Evolutionary conservation across 2,329 filamentous ascomycete genomes (phyloP), one percentile per base, ranked within the genome.

Genomic region (Monilinia polystroma): DNA sequence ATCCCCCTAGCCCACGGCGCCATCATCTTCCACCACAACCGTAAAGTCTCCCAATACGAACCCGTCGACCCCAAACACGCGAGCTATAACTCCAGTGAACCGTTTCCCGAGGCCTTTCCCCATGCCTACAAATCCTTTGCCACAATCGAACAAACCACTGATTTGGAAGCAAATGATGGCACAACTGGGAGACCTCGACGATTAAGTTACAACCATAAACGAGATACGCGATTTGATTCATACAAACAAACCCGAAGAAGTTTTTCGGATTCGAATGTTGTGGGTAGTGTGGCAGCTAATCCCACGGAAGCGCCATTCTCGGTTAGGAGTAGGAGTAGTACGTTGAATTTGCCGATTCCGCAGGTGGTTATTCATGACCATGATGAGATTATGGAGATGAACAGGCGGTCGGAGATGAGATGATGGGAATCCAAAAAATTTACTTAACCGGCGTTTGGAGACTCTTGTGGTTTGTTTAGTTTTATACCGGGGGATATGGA

Each of bases 1-100:
- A 63, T 74, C 20, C 73, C 73, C 10, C 67, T 75, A 10, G 68
- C 75, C 55, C 74, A 75, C 65, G 72, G 71, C 45, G 67, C 68
- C 2, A 49, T 71, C 2, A 70, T 75, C 55, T 72, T 67, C 57
- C 69, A 69, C 55, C 70, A 68, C 8, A 41, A 52, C 29, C 70
- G 68, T 26, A 67, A 59, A 29, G 57, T 45, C 14, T 32, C 51
- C 1, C 7, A 20, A 29, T 66, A 66, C 52, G 51, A 54, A 10
- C 58, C 43, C 18, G 59, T 66, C 38, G 20, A 64, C 14, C n/a
- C 32, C 12, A 66, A 66, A 41, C 41, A 53, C 7, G 26, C 11
- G 45, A 51, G 45, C 51, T 64, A 35, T 23, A 32, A 41, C 23
- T 45, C 41, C 6, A n/a, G 26, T 11, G 65, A 56, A n/a, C 32